Evolutionary conservation across 2,329 filamentous ascomycete species (phyloP).

Genomic region (Colletotrichum scovillei): DNA sequence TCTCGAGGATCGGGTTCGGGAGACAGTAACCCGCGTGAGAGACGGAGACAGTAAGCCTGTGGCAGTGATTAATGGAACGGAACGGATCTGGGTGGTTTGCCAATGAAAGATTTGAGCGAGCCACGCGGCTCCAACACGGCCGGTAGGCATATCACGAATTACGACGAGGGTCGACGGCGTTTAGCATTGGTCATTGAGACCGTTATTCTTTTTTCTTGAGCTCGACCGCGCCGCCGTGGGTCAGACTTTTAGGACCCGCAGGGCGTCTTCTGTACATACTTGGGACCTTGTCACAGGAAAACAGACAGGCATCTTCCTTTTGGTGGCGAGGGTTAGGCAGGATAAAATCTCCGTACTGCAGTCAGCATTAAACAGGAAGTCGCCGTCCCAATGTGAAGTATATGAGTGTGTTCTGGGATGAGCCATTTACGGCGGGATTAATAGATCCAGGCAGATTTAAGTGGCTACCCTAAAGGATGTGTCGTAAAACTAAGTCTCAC

Average conservation of each 20-base stretch:
- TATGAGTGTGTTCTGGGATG: background rate
- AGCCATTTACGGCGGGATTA: fast-evolving
- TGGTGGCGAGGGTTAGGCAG: background rate
- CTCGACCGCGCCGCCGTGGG: background rate
- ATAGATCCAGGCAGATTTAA: too few relatives aligned
- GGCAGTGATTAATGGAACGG: background rate
- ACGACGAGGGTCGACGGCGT: slow-evolving; percentile 29
- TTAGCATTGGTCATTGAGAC: slow-evolving; percentile 21
- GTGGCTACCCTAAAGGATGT: too few relatives aligned
- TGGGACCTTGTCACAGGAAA: background rate
- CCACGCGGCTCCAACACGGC: background rate
- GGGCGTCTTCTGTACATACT: slow-evolving; percentile 24
- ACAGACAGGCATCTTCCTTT: background rate
- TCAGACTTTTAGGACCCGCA: background rate
- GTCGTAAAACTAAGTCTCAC: too few relatives aligned
- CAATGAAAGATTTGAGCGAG: background rate
- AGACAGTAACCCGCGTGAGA: slow-evolving; percentile 16
- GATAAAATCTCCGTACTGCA: background rate
- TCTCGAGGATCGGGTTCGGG: slow-evolving; percentile 36
- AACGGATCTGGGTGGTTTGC: too few relatives aligned
- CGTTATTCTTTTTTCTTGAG: background rate
- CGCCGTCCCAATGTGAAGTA: background rate
- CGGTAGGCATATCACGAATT: slow-evolving; percentile 24
- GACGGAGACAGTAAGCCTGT: background rate
- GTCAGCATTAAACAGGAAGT: background rate